These are phyloP conservation scores for Neonectria hederae DNA, from an alignment of 2,329 filamentous ascomycete genomes.

Conservation along the genomic window DNA sequence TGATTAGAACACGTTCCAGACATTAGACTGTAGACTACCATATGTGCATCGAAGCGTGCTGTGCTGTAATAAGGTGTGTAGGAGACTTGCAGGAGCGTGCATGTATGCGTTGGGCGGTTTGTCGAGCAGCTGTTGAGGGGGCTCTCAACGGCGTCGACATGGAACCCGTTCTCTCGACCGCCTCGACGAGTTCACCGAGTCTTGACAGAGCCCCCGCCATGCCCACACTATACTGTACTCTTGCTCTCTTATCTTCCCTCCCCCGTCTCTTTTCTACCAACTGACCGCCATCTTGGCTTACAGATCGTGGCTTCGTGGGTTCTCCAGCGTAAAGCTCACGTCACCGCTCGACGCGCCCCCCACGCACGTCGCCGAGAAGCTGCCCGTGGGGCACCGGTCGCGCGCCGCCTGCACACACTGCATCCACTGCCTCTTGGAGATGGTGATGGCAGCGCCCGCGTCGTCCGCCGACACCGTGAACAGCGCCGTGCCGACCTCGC, in stretches of 20 bases:
- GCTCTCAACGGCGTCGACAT: neutral
- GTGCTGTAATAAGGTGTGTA: neutral
- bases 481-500: slow-evolving; percentile 56
- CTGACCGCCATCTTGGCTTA: neutral
- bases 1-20: slow-evolving; percentile 19
- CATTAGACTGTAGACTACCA: slow-evolving; percentile 14
- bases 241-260: neutral
- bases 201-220: neutral
- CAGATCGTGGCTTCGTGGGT: slow-evolving; percentile 20
- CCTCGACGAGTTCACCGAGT: neutral
- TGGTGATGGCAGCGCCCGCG: slow-evolving; percentile 59
- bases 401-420: slow-evolving; percentile 63
- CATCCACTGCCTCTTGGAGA: slow-evolving; percentile 63
- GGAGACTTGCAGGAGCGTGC: neutral
- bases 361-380: slow-evolving; percentile 56
- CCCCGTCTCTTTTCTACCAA: neutral
- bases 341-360: slow-evolving; percentile 59
- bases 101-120: neutral
- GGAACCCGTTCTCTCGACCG: neutral
- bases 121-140: neutral
- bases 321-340: slow-evolving; percentile 53
- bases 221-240: neutral
- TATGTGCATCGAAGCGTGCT: slow-evolving; percentile 17
- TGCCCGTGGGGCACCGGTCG: slow-evolving; percentile 60
- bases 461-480: slow-evolving; percentile 57